phyloP scores from a whole-genome alignment of 345 rosid genomes.

The Hibiscus syriacus region DNA sequence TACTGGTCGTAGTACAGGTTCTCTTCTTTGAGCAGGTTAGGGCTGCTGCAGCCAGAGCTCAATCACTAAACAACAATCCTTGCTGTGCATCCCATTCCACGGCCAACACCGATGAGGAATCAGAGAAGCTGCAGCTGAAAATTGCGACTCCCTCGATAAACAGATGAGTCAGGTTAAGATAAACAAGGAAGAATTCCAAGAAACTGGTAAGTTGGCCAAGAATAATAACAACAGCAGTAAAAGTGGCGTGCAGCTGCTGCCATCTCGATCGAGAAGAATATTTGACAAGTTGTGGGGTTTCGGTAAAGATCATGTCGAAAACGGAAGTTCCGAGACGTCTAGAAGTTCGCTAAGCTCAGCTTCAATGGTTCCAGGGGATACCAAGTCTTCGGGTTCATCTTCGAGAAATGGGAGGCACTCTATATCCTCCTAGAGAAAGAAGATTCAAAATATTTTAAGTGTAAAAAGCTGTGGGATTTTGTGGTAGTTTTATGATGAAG shows the following conservation, averaged over 20 bases:
- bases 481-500: conserved; percentile 8
- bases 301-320: conserved; percentile 48
- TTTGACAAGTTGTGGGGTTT: conserved; percentile 68
- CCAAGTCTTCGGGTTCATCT: conserved; percentile 62
- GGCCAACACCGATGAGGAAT: conserved; percentile 21
- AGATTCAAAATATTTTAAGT: conserved; percentile 11
- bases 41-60: conserved; percentile 45
- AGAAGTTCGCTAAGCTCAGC: conserved; percentile 85
- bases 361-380: conserved; percentile 51
- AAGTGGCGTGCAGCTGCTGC: conserved; percentile 57
- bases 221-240: conserved; percentile 44
- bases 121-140: neutral
- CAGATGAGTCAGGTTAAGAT: neutral
- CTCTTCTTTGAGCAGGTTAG: conserved; percentile 85
- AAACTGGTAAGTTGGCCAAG: conserved; percentile 15
- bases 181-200: neutral
- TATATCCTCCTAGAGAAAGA: conserved; percentile 47
- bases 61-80: conserved; percentile 25
- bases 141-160: neutral
- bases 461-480: conserved; percentile 25
- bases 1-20: conserved; percentile 83
- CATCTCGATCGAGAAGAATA: conserved; percentile 84
- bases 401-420: conserved; percentile 71
- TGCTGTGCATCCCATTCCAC: conserved; percentile 25
- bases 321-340: conserved; percentile 72